Evolutionary conservation across 2,329 filamentous ascomycete genomes (phyloP).

Genomic region (Zopfia rhizophila): DNA sequence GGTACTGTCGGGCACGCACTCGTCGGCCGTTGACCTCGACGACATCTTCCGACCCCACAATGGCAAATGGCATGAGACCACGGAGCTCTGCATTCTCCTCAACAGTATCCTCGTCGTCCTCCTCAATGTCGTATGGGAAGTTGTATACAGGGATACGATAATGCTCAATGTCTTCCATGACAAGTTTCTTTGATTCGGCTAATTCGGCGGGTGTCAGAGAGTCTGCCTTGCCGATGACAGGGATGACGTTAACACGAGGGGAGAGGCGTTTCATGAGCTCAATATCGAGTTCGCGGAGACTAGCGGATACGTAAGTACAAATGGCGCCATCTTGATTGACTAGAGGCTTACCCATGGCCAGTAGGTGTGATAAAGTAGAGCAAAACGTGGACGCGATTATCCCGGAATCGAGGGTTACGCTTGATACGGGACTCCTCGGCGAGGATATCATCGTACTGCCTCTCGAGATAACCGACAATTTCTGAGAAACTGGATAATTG

Average conservation of each 20-base stretch:
- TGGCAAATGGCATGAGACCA: conserved; percentile 98
- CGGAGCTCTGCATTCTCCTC: conserved; percentile 98
- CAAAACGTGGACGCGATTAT: conserved; percentile 97
- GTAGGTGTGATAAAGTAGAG: conserved; percentile 99
- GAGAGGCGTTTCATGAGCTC: conserved; percentile 99
- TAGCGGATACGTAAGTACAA: conserved; percentile 52
- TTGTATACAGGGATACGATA: conserved; percentile 99
- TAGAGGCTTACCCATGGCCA: conserved; percentile 80
- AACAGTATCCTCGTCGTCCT: conserved; percentile 98
- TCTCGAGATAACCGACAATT: conserved; percentile 97
- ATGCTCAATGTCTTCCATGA: conserved; percentile 99
- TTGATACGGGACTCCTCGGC: conserved; percentile 99
- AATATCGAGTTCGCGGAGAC: conserved; percentile 97
- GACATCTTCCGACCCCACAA: conserved; percentile 95
- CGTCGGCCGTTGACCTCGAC: conserved; percentile 93
- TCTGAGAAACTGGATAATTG: conserved; percentile 81
- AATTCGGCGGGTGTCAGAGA: conserved; percentile 95
- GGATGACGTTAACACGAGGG: conserved; percentile 97
- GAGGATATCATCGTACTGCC: conserved; percentile 99
- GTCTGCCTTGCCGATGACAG: conserved; percentile 98
- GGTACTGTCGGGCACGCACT: conserved; percentile 95
- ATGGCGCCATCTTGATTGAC: neutral
- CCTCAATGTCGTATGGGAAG: conserved; percentile 99
- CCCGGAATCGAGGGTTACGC: conserved; percentile 99
- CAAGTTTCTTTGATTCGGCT: conserved; percentile 98